Base-by-base conservation (phyloP, 352 stramenopile species). In the Phytophthora lateralis region DNA sequence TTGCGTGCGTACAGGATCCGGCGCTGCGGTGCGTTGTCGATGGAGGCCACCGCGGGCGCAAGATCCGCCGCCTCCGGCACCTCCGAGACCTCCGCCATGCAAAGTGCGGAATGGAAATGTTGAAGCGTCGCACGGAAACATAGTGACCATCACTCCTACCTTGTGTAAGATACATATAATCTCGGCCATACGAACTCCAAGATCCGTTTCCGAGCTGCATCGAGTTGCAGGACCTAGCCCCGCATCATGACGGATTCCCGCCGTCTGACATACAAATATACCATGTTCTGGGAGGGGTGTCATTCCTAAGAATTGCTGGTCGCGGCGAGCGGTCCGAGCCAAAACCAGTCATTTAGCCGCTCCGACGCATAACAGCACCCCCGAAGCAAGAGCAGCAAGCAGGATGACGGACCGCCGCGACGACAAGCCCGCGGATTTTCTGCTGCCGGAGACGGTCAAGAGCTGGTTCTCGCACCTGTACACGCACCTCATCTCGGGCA, bases 391-490 rank as follows among this genome's bases (percentile, higher is more conserved):
- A 48, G 54, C 29, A 58, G 30, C 54, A 52, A 32, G 51, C 37
- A 80, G 14, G 21, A 88, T 85, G 80, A 66, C 67, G 51, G 79
- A 84, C 60, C 78, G 83, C 55, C 84, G 79, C 69, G 85, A 95
- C 55, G 85, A 95, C 12, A 94, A 95, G 73, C 85, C 87, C 42
- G 81, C 88, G 44, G 88, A 96, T 69, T 96, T 96, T 58, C 49
- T 96, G 66, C 76, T 96, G 44, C 88, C 88, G 2, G 88, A 96
- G 73, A 90, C 73, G 62, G 85, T 96, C 26, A 95, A 95, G 80
- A 87, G 76, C 76, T 96, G 84, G 84, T 95, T 96, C 74, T 85
- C 82, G 60, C 83, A 89, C 66, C 87, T 94, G 64, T 93, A 93
- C 76, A 95, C 84, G 71, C 74, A 89, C 68, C 69, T 96, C 39